Evolutionary conservation across 352 stramenopile genomes (phyloP), one percentile per base, ranked within the genome.

Genomic region (Phytophthora podocarpi): DNA sequence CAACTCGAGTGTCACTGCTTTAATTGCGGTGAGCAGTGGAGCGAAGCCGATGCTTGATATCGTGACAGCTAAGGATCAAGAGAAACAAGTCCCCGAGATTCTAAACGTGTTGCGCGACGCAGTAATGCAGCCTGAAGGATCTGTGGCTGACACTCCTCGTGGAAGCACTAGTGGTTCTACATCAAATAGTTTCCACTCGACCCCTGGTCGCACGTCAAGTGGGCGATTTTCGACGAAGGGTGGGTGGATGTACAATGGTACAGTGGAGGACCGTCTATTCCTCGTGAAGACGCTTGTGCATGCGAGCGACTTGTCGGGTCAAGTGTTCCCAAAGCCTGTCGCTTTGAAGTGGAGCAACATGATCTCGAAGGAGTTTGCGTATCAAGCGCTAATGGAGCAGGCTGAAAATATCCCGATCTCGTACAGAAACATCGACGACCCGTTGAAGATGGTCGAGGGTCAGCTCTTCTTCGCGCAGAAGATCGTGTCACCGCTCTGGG

Each of bases 331-430:
- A 1, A 95, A 89, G 50, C 85, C 85, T 5, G 79, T 98, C 4
- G 91, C 93, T 31, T 74, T 92, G 43, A 95, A 96, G 59, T 97
- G 93, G 87, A 94, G 85, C 54, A 91, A 95, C 59, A 89, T 95
- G 77, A 93, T 97, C 37, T 82, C 87, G 49, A 90, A 95, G 55
- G 90, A 97, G 60, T 97, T 97, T 65, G 81, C 83, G 12, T 88
- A 86, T 43, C 88, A 97, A 52, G 90, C 86, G 21, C 58, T 95
- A 27, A 71, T 95, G 35, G 88, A 97, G 48, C 81, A 92, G 45
- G 78, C 80, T 0, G 82, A 94, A 42, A 87, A 90, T 15, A 74
- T 96, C 9, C 73, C 87, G 15, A 74, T 95, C 18, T 93, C 87
- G 36, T 91, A 93, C 51, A 72, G 88, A 23, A 85, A 93, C 45